Percentiles rank a stretch among this genome's conserved stretches.
phyloP scores from a whole-genome alignment of 192 early-diverging fungal species.

The Linderina pennispora region DNA sequence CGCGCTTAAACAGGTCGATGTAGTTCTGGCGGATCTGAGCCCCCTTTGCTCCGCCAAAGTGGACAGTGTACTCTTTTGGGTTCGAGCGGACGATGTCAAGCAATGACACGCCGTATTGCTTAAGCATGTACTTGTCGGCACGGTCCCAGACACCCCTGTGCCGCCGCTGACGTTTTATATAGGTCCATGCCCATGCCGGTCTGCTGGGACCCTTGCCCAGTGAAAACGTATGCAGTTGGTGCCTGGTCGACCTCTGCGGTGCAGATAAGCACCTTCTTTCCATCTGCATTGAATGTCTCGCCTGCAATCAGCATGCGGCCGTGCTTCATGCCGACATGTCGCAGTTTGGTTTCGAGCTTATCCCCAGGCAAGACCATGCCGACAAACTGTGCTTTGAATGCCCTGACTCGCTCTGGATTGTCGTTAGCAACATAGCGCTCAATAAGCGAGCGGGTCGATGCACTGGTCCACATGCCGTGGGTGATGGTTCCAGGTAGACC shows the following conservation, averaged over 20 bases:
- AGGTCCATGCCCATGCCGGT: constrained; percentile 96
- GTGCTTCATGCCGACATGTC: constrained; percentile 86
- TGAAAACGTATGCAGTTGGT: constrained; percentile 85
- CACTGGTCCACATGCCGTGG: constrained; percentile 93
- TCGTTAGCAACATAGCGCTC: constrained; percentile 84
- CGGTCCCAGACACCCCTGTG: constrained; percentile 85
- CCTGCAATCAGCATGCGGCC: constrained; percentile 82
- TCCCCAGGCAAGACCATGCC: constrained; percentile 80
- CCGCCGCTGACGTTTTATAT: constrained; percentile 75
- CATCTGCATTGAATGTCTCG: constrained; percentile 66
- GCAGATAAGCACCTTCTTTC: constrained; percentile 63
- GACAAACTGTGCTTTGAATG: constrained; percentile 67
- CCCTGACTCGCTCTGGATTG: constrained; percentile 69
- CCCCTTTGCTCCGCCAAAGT: constrained; percentile 82
- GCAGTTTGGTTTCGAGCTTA: constrained; percentile 71
- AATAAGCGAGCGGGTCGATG: constrained; percentile 82
- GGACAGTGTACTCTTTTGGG: constrained; percentile 58
- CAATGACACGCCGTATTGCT: constrained; percentile 80
- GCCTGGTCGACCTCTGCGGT: constrained; percentile 88
- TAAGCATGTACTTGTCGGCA: constrained; percentile 75
- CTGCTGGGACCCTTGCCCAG: constrained; percentile 93
- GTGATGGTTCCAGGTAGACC: constrained; percentile 81
- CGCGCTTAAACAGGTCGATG: constrained; percentile 63
- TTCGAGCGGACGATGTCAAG: constrained; percentile 84
- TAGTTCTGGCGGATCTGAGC: constrained; percentile 75